Evolutionary conservation across 768 basidiomycete genomes (phyloP), one percentile per base, ranked within the genome.

Genomic region (Flagelloscypha sp.): DNA sequence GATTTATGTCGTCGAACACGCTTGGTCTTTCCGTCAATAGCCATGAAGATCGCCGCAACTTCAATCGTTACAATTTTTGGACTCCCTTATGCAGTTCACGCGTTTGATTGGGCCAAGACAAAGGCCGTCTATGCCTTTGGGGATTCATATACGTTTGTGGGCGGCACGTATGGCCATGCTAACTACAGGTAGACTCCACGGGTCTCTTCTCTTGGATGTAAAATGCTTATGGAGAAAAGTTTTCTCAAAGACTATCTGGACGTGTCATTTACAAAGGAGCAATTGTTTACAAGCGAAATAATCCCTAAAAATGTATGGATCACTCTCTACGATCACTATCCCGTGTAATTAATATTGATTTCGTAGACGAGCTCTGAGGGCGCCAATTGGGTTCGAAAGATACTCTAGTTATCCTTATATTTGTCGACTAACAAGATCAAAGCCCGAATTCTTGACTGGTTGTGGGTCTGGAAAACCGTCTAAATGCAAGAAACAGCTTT

Each of bases 81-180:
- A n/a, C n/a, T n/a, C n/a, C n/a, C n/a, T n/a, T n/a, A n/a, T n/a
- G n/a, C n/a, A n/a, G n/a, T n/a, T n/a, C n/a, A n/a, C n/a, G 43
- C 13, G 27, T 68, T 73, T 45, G 41, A 62, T 45, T 73, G 71
- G 69, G 49, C 65, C 27, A 37, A 44, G 5, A 63, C 63, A 17
- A 52, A 59, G 48, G 66, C 64, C 33, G 52, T 74, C 20, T 70
- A 72, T 42, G 69, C 68, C 5, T 75, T 75, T 42, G 73, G 72
- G 4, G 73, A 74, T 45, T 73, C 71, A 2, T 75, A 74, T 42
- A 65, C 72, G 0, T 74, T 73, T 39, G 69, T 75, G 0, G 65
- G 70, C 46, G 72, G 72, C 1, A 67, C 65, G 2, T 44, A 46
- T 2, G 72, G 71, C 1, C 48, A 48, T 37, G 59, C 68, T n/a